phyloP scores from a whole-genome alignment of 768 basidiomycete species.

The Pleurotus djamor region DNA sequence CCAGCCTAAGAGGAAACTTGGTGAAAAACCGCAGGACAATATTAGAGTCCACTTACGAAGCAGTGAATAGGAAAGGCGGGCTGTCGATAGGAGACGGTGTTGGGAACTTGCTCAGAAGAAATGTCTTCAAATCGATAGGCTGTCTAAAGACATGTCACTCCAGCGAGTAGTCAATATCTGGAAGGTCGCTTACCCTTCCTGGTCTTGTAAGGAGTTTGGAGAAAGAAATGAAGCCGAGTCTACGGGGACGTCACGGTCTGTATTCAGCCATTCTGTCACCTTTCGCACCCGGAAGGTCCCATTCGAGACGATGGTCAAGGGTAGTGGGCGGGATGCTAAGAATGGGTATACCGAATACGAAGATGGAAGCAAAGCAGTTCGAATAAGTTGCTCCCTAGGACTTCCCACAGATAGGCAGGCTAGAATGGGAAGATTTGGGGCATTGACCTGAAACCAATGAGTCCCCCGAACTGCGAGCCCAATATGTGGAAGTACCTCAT shows the following conservation, averaged over 20 bases:
- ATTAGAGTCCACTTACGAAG: conserved; percentile 31
- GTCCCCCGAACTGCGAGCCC: neutral
- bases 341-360: conserved; percentile 73
- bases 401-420: conserved; percentile 27
- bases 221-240: conserved; percentile 32
- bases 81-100: neutral
- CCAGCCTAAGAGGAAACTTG: conserved; percentile 37
- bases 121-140: conserved; percentile 8
- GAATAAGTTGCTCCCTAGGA: conserved; percentile 19
- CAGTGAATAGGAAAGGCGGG: conserved; percentile 25
- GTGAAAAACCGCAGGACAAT: neutral
- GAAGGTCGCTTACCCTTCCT: conserved; percentile 30
- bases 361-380: conserved; percentile 24
- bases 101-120: neutral
- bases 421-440: conserved; percentile 14
- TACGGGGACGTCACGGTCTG: conserved; percentile 28
- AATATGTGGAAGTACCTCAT: conserved; percentile 39
- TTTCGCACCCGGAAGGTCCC: conserved; percentile 59
- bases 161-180: neutral
- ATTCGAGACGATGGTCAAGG: conserved; percentile 42
- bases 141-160: neutral
- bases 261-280: conserved; percentile 58
- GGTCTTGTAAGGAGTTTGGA: conserved; percentile 27
- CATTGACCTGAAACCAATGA: conserved; percentile 9
- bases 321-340: conserved; percentile 42